phyloP scores from a whole-genome alignment of 768 basidiomycete genomes.

The Leccinellum luteum region DNA sequence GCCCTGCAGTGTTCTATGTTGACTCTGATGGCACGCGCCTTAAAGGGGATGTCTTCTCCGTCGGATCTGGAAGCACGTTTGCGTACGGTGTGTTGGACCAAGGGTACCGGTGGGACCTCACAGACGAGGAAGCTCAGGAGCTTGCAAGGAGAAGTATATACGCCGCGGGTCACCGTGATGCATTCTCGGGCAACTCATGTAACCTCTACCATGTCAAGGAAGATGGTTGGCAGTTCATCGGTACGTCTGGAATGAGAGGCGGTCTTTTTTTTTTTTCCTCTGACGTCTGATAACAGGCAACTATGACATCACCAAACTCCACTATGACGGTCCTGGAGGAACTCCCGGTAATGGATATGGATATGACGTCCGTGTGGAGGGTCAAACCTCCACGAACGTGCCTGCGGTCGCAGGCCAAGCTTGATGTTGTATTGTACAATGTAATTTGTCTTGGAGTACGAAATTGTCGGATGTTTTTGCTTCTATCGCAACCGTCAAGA shows the following conservation, averaged over 20 bases:
- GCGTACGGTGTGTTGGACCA: slow-evolving; percentile 99
- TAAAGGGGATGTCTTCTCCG: slow-evolving; percentile 97
- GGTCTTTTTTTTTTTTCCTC: slow-evolving; percentile 5
- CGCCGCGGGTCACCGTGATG: slow-evolving; percentile 95
- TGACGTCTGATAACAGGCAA: slow-evolving; percentile 55
- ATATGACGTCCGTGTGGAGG: slow-evolving; percentile 68
- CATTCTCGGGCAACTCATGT: slow-evolving; percentile 93
- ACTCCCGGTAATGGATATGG: slow-evolving; percentile 77
- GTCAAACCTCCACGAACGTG: slow-evolving; percentile 51
- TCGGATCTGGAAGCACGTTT: slow-evolving; percentile 96
- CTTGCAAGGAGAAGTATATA: slow-evolving; percentile 92
- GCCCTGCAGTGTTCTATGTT: slow-evolving; percentile 94
- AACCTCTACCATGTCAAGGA: slow-evolving; percentile 96
- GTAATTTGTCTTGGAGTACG: slow-evolving; percentile 11
- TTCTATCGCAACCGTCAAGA: background rate
- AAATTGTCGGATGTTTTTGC: slow-evolving; percentile 3
- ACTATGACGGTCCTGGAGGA: slow-evolving; percentile 84
- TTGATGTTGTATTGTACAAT: slow-evolving; percentile 27
- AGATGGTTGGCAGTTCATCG: slow-evolving; percentile 94
- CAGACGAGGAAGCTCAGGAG: slow-evolving; percentile 92
- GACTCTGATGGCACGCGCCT: slow-evolving; percentile 95
- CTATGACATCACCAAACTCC: slow-evolving; percentile 87
- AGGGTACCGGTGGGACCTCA: slow-evolving; percentile 90
- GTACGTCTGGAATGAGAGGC: slow-evolving; percentile 42
- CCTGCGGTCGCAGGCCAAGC: slow-evolving; percentile 34